Conservation (phyloP, 1,284 basidiomycete species). For the Crepidotus sp. region DNA sequence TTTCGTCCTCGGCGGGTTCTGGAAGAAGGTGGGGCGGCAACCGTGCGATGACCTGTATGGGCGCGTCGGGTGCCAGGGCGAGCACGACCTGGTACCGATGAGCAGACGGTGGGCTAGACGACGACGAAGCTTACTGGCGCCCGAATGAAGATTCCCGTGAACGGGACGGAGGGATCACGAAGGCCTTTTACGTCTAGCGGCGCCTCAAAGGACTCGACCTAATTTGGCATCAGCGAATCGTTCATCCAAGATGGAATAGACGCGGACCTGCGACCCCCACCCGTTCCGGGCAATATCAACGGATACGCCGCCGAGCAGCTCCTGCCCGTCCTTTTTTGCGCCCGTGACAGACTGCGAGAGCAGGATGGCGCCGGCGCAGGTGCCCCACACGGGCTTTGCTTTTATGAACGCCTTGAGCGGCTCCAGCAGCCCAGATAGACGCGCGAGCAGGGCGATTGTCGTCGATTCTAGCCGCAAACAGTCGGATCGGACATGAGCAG, state of each 20-base stretch:
- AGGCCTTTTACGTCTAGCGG: conserved; percentile 62
- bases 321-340: conserved; percentile 82
- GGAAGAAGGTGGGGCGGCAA: conserved; percentile 59
- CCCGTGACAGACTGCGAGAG: conserved; percentile 69
- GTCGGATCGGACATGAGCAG: neutral
- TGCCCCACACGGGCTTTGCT: conserved; percentile 85
- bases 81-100: conserved; percentile 48
- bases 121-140: conserved; percentile 58
- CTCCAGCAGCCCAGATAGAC: conserved; percentile 70
- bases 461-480: conserved; percentile 65
- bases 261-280: conserved; percentile 69
- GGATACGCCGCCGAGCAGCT: conserved; percentile 77
- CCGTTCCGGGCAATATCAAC: conserved; percentile 85
- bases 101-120: conserved; percentile 11
- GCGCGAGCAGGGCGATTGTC: conserved; percentile 82
- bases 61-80: conserved; percentile 38
- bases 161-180: conserved; percentile 52
- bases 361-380: conserved; percentile 94
- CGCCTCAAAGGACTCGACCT: conserved; percentile 89
- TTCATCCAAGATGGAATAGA: neutral
- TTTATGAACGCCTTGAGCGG: conserved; percentile 67
- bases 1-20: conserved; percentile 31
- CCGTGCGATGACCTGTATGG: conserved; percentile 64
- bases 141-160: conserved; percentile 90
- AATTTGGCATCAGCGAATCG: neutral